These are phyloP conservation scores for Cladophialophora immunda DNA, from an alignment of 2,329 filamentous ascomycete genomes.

Conservation along the genomic window DNA sequence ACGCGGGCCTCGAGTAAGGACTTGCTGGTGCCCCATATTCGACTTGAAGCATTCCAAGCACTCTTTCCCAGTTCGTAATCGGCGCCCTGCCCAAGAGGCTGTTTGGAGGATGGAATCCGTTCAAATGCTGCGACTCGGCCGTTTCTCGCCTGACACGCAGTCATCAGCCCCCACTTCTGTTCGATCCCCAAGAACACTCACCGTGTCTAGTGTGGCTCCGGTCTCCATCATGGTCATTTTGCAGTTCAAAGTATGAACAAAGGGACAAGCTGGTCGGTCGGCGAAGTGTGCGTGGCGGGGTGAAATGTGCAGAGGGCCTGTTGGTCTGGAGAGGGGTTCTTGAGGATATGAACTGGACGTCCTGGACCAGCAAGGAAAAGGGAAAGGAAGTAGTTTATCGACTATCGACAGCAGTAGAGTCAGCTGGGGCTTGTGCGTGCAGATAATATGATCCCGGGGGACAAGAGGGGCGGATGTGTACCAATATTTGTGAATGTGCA, in stretches of 20 bases:
- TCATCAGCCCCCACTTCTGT: conserved; percentile 18
- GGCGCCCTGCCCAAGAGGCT: conserved; percentile 46
- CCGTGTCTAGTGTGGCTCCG: conserved; percentile 48
- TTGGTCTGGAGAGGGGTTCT: conserved; percentile 3
- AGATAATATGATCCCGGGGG: background rate
- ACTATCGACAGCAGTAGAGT: conserved; percentile 8
- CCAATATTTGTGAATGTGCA: conserved; percentile 37
- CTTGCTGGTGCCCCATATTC: conserved; percentile 62
- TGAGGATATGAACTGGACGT: background rate
- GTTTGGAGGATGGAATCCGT: conserved; percentile 27
- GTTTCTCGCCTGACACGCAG: conserved; percentile 21
- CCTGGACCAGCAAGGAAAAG: conserved; percentile 1
- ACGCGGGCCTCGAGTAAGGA: conserved; percentile 57
- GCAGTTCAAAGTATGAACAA: conserved; percentile 36
- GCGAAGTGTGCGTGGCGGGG: background rate
- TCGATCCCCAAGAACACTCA: conserved; percentile 40
- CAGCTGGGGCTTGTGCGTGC: conserved; percentile 12
- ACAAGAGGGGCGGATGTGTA: conserved; percentile 14
- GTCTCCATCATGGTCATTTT: conserved; percentile 51
- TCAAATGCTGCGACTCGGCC: conserved; percentile 27
- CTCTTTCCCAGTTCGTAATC: conserved; percentile 55
- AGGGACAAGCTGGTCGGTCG: background rate
- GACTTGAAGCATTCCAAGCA: conserved; percentile 52
- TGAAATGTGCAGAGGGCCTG: background rate
- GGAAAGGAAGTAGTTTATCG: conserved; percentile 13